Percentiles rank a stretch among this genome's conserved stretches.
Conservation (phyloP, 1,139 yeast species). For the Hemisphaericaspora xylofermentans region DNA sequence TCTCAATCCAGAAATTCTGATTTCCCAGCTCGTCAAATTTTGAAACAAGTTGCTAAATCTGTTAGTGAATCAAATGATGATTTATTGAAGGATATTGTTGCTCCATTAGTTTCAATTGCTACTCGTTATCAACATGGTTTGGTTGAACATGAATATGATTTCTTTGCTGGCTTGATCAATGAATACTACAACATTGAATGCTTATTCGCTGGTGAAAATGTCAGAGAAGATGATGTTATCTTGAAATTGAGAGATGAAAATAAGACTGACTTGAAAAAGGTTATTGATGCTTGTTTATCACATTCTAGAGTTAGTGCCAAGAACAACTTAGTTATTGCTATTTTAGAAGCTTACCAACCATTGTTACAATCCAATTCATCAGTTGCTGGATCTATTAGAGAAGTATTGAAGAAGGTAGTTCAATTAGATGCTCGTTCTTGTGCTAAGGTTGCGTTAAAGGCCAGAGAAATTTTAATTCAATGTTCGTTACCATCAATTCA, state of each 20-base stretch:
- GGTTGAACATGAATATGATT: slow-evolving; percentile 77
- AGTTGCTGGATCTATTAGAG: slow-evolving; percentile 69
- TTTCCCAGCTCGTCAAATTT: slow-evolving; percentile 87
- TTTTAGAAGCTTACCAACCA: slow-evolving; percentile 79
- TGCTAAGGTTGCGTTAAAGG: slow-evolving; percentile 93
- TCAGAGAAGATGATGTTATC: slow-evolving; percentile 84
- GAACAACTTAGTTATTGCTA: slow-evolving; percentile 84
- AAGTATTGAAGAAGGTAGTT: slow-evolving; percentile 72
- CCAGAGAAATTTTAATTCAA: slow-evolving; percentile 93
- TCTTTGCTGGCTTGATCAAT: slow-evolving; percentile 65
- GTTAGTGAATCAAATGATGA: slow-evolving; percentile 45
- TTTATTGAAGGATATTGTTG: slow-evolving; percentile 56
- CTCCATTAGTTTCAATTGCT: slow-evolving; percentile 74
- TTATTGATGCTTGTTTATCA: slow-evolving; percentile 71
- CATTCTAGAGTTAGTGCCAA: slow-evolving; percentile 93
- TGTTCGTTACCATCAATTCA: slow-evolving; percentile 94
- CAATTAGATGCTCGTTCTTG: slow-evolving; percentile 87
- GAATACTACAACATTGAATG: slow-evolving; percentile 77
- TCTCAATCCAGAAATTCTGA: slow-evolving; percentile 69
- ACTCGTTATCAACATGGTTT: slow-evolving; percentile 71
- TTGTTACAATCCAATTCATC: slow-evolving; percentile 64
- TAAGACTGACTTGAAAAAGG: slow-evolving; percentile 72
- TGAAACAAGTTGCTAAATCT: slow-evolving; percentile 60
- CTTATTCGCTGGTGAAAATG: slow-evolving; percentile 70
- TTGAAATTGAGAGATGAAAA: slow-evolving; percentile 84